Base-by-base conservation (phyloP, 176 grass and related monocot species). In the Tillandsia fasciculata region DNA sequence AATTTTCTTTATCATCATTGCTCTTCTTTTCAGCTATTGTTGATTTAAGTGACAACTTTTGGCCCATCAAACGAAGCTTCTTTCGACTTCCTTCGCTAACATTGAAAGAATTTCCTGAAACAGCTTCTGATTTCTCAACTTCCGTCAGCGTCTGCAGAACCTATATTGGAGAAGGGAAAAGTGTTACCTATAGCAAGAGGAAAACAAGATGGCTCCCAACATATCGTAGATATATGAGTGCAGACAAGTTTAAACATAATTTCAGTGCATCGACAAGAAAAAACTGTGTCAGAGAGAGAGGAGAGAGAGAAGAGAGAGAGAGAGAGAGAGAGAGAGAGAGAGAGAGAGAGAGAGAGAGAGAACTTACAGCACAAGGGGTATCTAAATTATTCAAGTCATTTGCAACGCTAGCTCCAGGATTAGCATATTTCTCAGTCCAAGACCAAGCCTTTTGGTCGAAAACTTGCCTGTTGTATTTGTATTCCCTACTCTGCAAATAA, bases 341-440 rank as follows among this genome's bases (percentile, higher is more conserved):
- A 42, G 33, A 42, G 33, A 42, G 33, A 33, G 29, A 33, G 0
- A 33, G 29, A 3, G 29, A 42, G 33, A 42, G 4, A 42, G 4
- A 7, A 5, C 33, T 18, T 49, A 70, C 77, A 54, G 72, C 11
- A 13, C 29, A 15, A 20, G 29, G 64, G 66, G 2, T 50, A 64
- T 65, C 68, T 29, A 63, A 64, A 14, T 48, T 54, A 33, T 51
- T 69, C 61, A 57, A 64, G 47, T 63, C 28, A 28, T 59, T 86
- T 72, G 53, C 73, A 28, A 61, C 73, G 72, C 77, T 72, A 42
- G 76, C n/a, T 65, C 70, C 68, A 47, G 83, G 74, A 83, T 80
- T 87, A 83, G 83, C 88, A 84, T 92, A 87, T 65, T 82, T 88
- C 73, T 87, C 81, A 49, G 86, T 89, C 83, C 88, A 96, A 26